phyloP scores from a whole-genome alignment of 2,329 filamentous ascomycete species.

The Parastagonospora avenae region DNA sequence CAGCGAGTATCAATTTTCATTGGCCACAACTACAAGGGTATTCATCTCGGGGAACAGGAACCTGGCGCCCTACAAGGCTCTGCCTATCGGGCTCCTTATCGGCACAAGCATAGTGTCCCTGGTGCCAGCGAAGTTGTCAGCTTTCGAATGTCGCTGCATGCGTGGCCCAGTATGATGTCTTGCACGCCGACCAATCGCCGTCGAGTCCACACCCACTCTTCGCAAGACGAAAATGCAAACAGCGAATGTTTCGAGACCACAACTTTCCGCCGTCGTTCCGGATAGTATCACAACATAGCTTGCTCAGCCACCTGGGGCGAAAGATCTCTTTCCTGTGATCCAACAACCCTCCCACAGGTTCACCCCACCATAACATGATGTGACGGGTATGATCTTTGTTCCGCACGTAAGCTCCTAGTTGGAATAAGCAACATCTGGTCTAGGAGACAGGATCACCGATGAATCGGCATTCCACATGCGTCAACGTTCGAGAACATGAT shows the following conservation, averaged over 20 bases:
- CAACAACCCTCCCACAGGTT: background rate
- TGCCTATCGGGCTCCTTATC: background rate
- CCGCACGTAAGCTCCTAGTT: background rate
- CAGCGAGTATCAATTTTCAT: too few species aligned
- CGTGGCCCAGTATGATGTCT: background rate
- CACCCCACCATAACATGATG: background rate
- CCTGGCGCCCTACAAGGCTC: background rate
- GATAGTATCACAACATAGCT: background rate
- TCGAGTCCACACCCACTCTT: background rate
- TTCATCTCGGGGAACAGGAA: too few species aligned
- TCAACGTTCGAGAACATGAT: background rate
- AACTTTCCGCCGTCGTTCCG: background rate
- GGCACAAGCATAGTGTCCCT: background rate
- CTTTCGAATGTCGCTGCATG: background rate
- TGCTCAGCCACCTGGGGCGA: background rate
- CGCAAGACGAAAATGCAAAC: background rate
- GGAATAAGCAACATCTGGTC: background rate
- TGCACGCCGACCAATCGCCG: background rate
- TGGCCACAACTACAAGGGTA: too few species aligned
- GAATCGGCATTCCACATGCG: background rate
- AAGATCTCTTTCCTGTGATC: background rate
- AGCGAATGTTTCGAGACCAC: background rate
- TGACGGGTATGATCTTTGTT: background rate
- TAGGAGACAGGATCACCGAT: background rate
- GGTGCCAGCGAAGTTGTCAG: background rate